phyloP scores from a whole-genome alignment of 768 basidiomycete genomes.

The Suillus spraguei region DNA sequence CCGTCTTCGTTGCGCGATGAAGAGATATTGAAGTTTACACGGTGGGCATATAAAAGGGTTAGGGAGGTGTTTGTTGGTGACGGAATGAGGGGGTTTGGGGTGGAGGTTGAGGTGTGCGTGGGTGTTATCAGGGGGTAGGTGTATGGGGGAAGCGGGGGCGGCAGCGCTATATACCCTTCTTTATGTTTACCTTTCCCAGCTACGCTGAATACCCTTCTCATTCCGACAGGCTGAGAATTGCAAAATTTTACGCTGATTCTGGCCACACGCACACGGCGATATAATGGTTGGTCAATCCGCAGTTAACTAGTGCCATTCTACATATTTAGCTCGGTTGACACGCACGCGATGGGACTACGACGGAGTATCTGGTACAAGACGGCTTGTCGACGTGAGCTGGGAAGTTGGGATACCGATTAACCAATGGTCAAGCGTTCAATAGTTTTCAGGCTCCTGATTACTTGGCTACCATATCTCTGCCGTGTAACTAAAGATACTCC shows the following conservation, averaged over 20 bases:
- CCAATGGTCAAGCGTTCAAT: neutral
- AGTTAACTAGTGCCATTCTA: neutral
- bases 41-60: constrained; percentile 75
- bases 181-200: neutral
- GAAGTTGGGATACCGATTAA: neutral
- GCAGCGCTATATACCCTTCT: neutral
- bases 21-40: constrained; percentile 71
- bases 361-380: neutral
- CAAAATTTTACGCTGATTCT: neutral
- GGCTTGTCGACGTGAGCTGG: neutral
- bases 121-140: constrained; percentile 64
- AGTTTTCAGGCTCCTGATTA: neutral
- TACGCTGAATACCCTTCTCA: neutral
- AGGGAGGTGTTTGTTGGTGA: constrained; percentile 49
- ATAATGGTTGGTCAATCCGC: neutral
- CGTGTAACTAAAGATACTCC: neutral
- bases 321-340: neutral
- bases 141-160: neutral
- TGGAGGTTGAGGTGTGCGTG: constrained; percentile 69
- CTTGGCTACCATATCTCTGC: neutral
- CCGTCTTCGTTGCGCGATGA: constrained; percentile 63
- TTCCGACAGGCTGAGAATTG: neutral
- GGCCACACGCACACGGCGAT: neutral
- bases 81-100: constrained; percentile 31
- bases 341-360: neutral